A percentile compares a stretch with the other conserved stretches of the same genome.
Evolutionary conservation across 2,329 filamentous ascomycete genomes (phyloP).

Genomic region (Colletotrichum melonis): DNA sequence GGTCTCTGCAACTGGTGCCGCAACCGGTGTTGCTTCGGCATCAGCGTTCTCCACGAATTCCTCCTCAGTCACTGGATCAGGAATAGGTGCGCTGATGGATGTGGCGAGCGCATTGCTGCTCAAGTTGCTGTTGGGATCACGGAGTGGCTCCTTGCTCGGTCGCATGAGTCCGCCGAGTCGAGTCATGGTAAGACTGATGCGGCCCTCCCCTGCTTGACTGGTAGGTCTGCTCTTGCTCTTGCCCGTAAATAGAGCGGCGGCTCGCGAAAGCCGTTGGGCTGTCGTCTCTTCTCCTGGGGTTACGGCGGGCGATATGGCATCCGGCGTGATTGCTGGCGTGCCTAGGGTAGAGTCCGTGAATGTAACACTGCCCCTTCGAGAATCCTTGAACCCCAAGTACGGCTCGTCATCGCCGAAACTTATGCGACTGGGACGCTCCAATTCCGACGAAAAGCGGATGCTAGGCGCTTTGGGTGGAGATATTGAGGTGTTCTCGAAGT

Average conservation of each 20-base stretch:
- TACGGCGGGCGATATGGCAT: conserved; percentile 49
- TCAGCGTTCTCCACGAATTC: conserved; percentile 36
- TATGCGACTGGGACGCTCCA: conserved; percentile 60
- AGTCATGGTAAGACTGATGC: conserved; percentile 68
- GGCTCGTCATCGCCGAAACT: conserved; percentile 56
- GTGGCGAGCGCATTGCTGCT: conserved; percentile 32
- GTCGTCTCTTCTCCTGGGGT: conserved; percentile 65
- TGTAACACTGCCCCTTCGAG: conserved; percentile 63
- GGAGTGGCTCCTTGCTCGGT: conserved; percentile 61
- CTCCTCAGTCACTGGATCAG: conserved; percentile 32
- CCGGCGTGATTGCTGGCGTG: conserved; percentile 51
- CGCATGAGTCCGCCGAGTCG: conserved; percentile 65
- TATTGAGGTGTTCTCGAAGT: conserved; percentile 54
- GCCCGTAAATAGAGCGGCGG: conserved; percentile 65
- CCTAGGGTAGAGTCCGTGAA: conserved; percentile 57
- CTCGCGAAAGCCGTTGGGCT: conserved; percentile 66
- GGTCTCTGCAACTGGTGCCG: conserved; percentile 6
- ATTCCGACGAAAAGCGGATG: conserved; percentile 66
- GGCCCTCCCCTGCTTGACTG: conserved; percentile 69
- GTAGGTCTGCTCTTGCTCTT: conserved; percentile 63
- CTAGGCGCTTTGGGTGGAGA: conserved; percentile 55
- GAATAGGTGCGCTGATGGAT: conserved; percentile 25
- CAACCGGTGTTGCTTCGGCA: conserved; percentile 10
- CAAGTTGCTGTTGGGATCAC: conserved; percentile 41
- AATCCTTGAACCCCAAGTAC: conserved; percentile 49